These are phyloP conservation scores for Dactylonectria macrodidyma DNA, from an alignment of 2,329 filamentous ascomycete genomes.

Conservation along the genomic window DNA sequence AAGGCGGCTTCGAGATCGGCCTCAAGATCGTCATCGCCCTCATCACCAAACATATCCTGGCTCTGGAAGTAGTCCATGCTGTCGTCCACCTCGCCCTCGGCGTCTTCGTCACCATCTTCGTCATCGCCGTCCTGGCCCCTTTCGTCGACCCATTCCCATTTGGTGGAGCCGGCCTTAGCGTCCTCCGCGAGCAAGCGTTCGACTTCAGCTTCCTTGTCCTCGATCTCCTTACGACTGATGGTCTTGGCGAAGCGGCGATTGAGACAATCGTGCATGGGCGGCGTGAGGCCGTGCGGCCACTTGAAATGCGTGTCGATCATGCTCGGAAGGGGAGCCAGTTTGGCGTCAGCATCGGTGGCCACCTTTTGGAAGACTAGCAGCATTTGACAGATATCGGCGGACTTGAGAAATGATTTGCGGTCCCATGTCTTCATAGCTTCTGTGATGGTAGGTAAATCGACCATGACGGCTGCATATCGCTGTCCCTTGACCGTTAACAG, in stretches of 20 bases:
- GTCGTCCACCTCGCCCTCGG: conserved; percentile 63
- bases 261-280: conserved; percentile 88
- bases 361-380: conserved; percentile 82
- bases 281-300: conserved; percentile 89
- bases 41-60: conserved; percentile 51
- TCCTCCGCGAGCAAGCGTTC: conserved; percentile 82
- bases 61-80: conserved; percentile 57
- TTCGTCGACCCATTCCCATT: conserved; percentile 76
- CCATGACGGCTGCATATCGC: conserved; percentile 82
- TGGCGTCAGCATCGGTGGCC: conserved; percentile 75
- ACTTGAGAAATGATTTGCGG: conserved; percentile 88
- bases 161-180: conserved; percentile 70
- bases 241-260: conserved; percentile 88
- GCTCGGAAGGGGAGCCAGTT: conserved; percentile 76
- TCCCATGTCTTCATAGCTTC: conserved; percentile 97
- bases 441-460: conserved; percentile 89
- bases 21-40: conserved; percentile 63
- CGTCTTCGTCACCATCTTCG: conserved; percentile 66
- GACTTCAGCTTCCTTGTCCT: conserved; percentile 86
- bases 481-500: conserved; percentile 78
- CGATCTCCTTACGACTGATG: conserved; percentile 85
- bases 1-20: conserved; percentile 70
- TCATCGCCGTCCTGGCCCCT: conserved; percentile 56
- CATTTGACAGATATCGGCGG: conserved; percentile 91
- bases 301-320: conserved; percentile 79